Percentiles rank a stretch among this genome's conserved stretches.
Conservation (phyloP, 768 basidiomycete genomes). For the Cantharellus anzutake region DNA sequence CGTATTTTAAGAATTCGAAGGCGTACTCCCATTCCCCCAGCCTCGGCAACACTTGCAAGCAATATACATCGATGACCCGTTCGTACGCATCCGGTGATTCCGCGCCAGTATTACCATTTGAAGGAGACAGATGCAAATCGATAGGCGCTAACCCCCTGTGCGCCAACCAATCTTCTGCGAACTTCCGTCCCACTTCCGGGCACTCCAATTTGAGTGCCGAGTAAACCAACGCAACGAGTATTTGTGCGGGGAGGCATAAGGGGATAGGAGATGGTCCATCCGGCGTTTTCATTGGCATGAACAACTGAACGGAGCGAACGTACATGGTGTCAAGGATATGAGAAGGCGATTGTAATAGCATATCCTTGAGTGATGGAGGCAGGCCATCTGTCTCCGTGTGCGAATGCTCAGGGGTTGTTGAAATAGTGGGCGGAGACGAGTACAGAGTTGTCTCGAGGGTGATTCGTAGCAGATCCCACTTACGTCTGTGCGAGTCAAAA, state of each 20-base stretch:
- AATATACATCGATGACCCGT: conserved; percentile 60
- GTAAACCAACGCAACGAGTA: conserved; percentile 50
- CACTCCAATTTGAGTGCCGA: conserved; percentile 49
- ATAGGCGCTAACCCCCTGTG: conserved; percentile 20
- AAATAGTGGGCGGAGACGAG: conserved; percentile 14
- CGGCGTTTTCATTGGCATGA: conserved; percentile 30
- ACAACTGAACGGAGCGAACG: conserved; percentile 45
- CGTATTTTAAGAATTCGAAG: conserved; percentile 53
- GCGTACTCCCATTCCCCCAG: conserved; percentile 68
- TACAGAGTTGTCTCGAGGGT: conserved; percentile 64
- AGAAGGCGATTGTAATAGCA: conserved; percentile 38
- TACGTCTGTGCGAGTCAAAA: conserved; percentile 33
- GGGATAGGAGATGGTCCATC: conserved; percentile 13
- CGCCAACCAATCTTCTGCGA: conserved; percentile 68
- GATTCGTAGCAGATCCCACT: conserved; percentile 78
- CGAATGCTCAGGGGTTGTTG: conserved; percentile 12
- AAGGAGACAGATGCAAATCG: conserved; percentile 10
- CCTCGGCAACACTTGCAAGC: conserved; percentile 49
- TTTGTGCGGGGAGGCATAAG: conserved; percentile 45
- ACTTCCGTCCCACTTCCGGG: conserved; percentile 37
- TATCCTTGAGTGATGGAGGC: conserved; percentile 14
- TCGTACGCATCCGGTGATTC: conserved; percentile 33
- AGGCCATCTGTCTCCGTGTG: conserved; percentile 16
- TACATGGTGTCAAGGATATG: conserved; percentile 37
- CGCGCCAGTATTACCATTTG: conserved; percentile 14